Conservation (phyloP, 768 basidiomycete species). For the Rhodotorula graminis region DNA sequence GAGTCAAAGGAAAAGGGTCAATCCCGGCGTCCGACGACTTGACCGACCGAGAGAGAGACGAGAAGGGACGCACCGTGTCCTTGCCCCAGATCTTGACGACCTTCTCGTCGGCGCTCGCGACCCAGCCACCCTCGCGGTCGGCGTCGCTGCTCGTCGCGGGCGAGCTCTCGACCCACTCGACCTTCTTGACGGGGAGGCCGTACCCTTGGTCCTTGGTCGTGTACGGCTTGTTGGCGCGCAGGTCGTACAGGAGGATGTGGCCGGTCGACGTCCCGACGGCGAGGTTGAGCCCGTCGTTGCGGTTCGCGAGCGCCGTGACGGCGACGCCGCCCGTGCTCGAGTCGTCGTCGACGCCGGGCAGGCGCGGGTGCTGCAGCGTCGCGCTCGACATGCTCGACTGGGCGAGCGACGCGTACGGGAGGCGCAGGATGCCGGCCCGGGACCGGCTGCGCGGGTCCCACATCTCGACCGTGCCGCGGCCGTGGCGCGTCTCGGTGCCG, state of each 20-base stretch:
- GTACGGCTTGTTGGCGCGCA: conserved; percentile 75
- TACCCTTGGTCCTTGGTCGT: conserved; percentile 96
- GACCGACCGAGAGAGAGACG: conserved; percentile 16
- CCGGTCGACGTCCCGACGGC: conserved; percentile 94
- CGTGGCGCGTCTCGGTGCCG: conserved; percentile 65
- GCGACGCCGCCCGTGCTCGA: conserved; percentile 9
- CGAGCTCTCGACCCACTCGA: conserved; percentile 86
- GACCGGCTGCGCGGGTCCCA: conserved; percentile 89
- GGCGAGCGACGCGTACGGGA: conserved; percentile 37
- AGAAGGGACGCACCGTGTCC: conserved; percentile 58
- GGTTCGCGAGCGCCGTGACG: conserved; percentile 78
- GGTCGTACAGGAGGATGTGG: conserved; percentile 88
- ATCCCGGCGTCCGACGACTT: no score
- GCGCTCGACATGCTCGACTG: conserved; percentile 37
- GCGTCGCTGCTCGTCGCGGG: conserved; percentile 48
- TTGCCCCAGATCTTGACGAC: conserved; percentile 97
- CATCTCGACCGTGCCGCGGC: conserved; percentile 76
- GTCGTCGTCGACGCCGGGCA: conserved; percentile 38
- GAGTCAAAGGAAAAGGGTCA: not conserved
- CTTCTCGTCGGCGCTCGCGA: conserved; percentile 90
- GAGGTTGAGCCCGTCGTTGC: conserved; percentile 83
- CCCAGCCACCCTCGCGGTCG: conserved; percentile 76
- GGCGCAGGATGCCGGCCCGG: conserved; percentile 66
- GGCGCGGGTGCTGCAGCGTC: conserved; percentile 8
- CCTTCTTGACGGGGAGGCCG: conserved; percentile 76